Conservation (phyloP, 1,139 yeast genomes). For the Diutina ranongensis region DNA sequence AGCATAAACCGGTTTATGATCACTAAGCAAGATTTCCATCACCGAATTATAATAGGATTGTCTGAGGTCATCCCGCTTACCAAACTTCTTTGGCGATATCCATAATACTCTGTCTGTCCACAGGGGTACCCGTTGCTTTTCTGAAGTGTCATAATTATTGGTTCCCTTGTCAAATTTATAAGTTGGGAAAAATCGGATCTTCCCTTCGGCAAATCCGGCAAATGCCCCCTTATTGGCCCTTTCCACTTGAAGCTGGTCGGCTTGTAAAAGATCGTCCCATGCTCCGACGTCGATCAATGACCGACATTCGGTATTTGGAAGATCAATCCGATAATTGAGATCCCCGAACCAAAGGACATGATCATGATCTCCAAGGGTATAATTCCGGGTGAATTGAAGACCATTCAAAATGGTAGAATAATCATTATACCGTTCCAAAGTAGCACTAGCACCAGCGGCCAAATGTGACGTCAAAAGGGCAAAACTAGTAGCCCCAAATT, state of each 20-base stretch:
- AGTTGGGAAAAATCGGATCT: slow-evolving; percentile 74
- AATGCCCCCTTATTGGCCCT: slow-evolving; percentile 53
- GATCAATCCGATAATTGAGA: slow-evolving; percentile 70
- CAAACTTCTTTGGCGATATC: neutral
- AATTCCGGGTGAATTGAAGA: slow-evolving; percentile 62
- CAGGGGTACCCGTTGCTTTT: slow-evolving; percentile 87
- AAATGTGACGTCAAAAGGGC: slow-evolving; percentile 86
- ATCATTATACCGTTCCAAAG: slow-evolving; percentile 78
- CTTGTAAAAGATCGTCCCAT: slow-evolving; percentile 42
- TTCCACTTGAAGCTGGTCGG: slow-evolving; percentile 71
- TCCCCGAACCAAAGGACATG: slow-evolving; percentile 91
- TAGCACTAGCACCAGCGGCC: slow-evolving; percentile 79
- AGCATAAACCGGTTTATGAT: slow-evolving; percentile 86
- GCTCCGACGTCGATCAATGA: slow-evolving; percentile 37
- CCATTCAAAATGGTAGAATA: slow-evolving; percentile 69
- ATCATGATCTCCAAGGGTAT: slow-evolving; percentile 67
- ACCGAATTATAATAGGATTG: slow-evolving; percentile 35
- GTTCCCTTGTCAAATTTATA: slow-evolving; percentile 90
- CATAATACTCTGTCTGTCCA: slow-evolving; percentile 70
- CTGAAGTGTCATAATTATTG: slow-evolving; percentile 68
- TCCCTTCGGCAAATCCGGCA: slow-evolving; percentile 61
- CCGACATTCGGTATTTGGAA: slow-evolving; percentile 62
- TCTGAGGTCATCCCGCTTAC: neutral
- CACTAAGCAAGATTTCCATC: slow-evolving; percentile 54
- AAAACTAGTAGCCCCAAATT: slow-evolving; percentile 64